Conservation (phyloP, 345 rosid species). For the Durio zibethinus region DNA sequence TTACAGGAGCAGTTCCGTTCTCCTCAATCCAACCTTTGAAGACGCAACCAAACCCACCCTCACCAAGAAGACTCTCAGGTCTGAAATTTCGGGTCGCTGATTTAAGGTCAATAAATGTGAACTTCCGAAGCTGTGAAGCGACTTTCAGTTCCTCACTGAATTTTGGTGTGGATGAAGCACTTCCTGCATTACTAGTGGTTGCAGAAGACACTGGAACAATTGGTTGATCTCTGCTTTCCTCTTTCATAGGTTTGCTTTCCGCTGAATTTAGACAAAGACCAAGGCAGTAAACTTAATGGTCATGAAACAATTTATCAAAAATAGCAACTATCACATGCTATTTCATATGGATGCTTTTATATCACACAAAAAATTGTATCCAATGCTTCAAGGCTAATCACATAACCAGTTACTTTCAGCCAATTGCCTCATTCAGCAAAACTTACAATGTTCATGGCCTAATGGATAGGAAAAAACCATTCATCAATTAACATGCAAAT, state of each 20-base stretch:
- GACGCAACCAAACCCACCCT: constrained; percentile 94
- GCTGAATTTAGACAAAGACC: constrained; percentile 28
- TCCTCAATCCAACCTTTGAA: constrained; percentile 95
- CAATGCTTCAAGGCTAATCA: background rate
- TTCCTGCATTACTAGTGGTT: constrained; percentile 45
- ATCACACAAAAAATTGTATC: background rate
- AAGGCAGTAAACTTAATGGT: background rate
- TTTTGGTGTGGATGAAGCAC: constrained; percentile 53
- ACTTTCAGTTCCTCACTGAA: constrained; percentile 66
- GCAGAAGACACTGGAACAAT: constrained; percentile 43
- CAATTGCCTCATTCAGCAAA: background rate
- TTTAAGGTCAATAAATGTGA: constrained; percentile 68
- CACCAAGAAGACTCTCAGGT: constrained; percentile 84
- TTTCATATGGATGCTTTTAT: constrained; percentile 5
- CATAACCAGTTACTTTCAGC: background rate
- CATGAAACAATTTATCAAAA: background rate
- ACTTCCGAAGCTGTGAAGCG: constrained; percentile 67
- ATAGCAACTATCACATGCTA: background rate
- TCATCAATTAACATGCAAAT: background rate
- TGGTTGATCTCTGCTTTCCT: constrained; percentile 37
- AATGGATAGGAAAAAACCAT: background rate
- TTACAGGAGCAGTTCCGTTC: constrained; percentile 84
- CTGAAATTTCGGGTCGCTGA: constrained; percentile 75
- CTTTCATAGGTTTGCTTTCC: constrained; percentile 39
- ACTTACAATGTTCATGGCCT: background rate